phyloP scores from a whole-genome alignment of 208 protist genomes.

The Crithidia brevicula region DNA sequence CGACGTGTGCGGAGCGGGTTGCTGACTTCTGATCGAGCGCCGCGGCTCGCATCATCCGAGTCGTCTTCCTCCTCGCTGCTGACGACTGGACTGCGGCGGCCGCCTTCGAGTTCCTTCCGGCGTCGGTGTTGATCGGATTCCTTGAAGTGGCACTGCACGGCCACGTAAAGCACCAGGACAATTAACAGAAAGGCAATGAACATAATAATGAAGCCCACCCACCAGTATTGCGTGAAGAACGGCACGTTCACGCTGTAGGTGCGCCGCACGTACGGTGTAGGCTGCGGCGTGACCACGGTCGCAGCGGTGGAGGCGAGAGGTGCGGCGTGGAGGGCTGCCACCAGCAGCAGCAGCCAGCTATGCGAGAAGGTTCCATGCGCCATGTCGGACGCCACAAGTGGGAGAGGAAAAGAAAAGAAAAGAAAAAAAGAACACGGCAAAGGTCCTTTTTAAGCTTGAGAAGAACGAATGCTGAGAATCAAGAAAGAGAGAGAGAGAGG shows the following conservation, averaged over 20 bases:
- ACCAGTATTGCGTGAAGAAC: conserved; percentile 47
- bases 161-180: conserved; percentile 31
- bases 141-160: conserved; percentile 46
- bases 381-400: background rate
- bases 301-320: background rate
- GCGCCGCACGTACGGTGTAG: conserved; percentile 30
- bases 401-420: conserved; percentile 18
- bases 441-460: too few species aligned
- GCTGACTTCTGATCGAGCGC: background rate
- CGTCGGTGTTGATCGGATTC: conserved; percentile 36
- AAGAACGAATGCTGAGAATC: too few species aligned
- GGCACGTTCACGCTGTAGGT: conserved; percentile 33
- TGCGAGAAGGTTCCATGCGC: too few species aligned
- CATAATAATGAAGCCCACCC: conserved; percentile 49
- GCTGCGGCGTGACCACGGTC: background rate
- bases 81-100: background rate
- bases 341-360: background rate
- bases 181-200: conserved; percentile 35
- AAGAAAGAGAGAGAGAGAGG: background rate
- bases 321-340: background rate
- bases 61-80: conserved; percentile 13
- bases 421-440: conserved; percentile 11
- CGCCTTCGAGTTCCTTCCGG: conserved; percentile 37
- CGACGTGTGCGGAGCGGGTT: conserved; percentile 20
- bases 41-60: background rate